Evolutionary conservation across 345 rosid species (phyloP).

Genomic region (Fremontodendron californicum): DNA sequence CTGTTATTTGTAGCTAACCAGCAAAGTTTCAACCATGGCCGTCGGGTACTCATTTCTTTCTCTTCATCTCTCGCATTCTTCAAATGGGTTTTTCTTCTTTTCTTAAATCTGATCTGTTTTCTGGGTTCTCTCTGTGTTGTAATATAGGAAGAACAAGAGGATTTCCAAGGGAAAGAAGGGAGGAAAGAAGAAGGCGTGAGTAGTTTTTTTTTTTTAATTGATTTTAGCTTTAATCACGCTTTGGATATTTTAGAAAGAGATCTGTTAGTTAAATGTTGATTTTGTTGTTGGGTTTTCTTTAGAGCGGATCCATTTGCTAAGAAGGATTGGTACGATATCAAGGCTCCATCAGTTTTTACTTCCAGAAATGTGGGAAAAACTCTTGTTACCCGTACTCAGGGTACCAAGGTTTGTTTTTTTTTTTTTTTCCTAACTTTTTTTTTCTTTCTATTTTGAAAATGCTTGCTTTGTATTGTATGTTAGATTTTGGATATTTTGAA

Average conservation of each 20-base stretch:
- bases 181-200: slow-evolving; percentile 95
- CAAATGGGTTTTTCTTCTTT: not conserved
- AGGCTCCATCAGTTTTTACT: slow-evolving; percentile 78
- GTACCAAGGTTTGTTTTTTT: slow-evolving; percentile 61
- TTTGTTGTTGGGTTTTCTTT: not conserved
- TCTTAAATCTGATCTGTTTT: not conserved
- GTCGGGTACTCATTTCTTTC: slow-evolving; percentile 11
- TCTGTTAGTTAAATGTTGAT: not conserved
- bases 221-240: not conserved
- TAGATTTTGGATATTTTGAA: not conserved
- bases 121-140: not conserved
- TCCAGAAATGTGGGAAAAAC: slow-evolving; percentile 80
- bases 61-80: not conserved
- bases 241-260: not conserved
- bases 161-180: slow-evolving; percentile 98
- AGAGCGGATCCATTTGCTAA: slow-evolving; percentile 90
- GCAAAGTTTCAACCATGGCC: slow-evolving; percentile 17
- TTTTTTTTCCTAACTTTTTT: not conserved
- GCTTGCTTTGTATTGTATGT: not conserved
- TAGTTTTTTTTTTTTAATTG: not conserved
- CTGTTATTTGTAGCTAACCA: not conserved
- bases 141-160: slow-evolving; percentile 82
- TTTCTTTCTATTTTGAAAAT: not conserved
- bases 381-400: slow-evolving; percentile 92
- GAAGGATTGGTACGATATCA: slow-evolving; percentile 98